Base-by-base conservation (phyloP, 345 rosid genomes). In the Bruguiera sexangula region DNA sequence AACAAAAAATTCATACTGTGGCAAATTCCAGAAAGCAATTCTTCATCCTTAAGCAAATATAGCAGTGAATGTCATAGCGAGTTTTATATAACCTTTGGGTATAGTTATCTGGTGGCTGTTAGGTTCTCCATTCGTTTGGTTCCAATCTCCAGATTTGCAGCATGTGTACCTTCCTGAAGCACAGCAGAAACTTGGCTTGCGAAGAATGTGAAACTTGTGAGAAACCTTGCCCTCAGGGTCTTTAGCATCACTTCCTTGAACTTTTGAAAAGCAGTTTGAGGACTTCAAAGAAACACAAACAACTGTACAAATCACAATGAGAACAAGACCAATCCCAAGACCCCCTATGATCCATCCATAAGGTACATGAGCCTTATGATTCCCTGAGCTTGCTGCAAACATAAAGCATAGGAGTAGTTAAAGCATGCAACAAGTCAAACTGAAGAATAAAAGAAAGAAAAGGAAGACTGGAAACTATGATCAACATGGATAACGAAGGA, bases 341-440 rank as follows among this genome's bases (percentile, higher is more conserved):
- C 93, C 88, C 55, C 96, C 96, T 57, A 91, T 76, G 69, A 91
- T 91, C 98, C 97, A 94, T 75, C 78, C 89, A 39, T 87, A 88
- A 58, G 91, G 88, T 70, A 86, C 82, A 72, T 71, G 93, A 66
- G 69, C 71, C 79, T 73, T 87, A 68, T 76, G 95, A 74, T 69
- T 65, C 72, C 46, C 83, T 76, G 79, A 75, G 67, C 60, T 83
- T 61, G 65, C 98, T 89, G 90, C 85, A 81, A 73, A 73, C 57
- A 73, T 63, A 66, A 18, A 19, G 53, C 21, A 69, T 10, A 37
- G 1, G 66, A 26, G 52, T 60, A 30, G 62, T 52, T 68, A 64
- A 75, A 50, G 32, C 53, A 37, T 62, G 57, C 29, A 18, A 24
- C 13, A 62, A 69, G 52, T 74, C 34, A 18, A 18, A 61, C 69